Conservation (phyloP, 2,329 filamentous ascomycete genomes). For the Pestalotiopsis sp. region DNA sequence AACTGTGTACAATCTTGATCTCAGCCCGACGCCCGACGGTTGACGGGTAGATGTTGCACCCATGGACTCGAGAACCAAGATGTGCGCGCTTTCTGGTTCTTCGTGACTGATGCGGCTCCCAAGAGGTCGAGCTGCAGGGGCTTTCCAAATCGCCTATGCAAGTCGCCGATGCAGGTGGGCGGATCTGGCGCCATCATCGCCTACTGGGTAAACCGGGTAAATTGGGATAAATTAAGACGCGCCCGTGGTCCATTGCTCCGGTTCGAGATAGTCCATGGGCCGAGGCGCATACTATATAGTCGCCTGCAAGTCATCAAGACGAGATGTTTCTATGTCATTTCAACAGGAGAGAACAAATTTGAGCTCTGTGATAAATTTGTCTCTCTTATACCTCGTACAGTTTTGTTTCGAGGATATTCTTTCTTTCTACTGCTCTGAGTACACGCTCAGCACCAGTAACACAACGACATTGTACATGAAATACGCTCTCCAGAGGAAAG, state of each 20-base stretch:
- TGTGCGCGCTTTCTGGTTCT: no score
- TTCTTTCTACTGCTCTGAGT: conserved; percentile 26
- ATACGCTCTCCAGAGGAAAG: no score
- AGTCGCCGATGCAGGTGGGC: not conserved
- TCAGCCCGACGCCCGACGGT: no score
- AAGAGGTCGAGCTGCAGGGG: not conserved
- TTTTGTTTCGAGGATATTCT: no score
- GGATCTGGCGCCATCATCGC: not conserved
- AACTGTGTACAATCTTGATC: no score
- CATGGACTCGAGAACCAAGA: no score
- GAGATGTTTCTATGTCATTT: no score
- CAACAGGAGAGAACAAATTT: no score
- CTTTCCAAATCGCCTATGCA: not conserved
- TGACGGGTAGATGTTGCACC: no score
- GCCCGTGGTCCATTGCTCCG: conserved; percentile 13
- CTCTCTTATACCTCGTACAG: not conserved
- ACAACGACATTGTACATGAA: not conserved
- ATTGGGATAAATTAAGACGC: conserved; percentile 17
- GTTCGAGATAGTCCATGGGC: not conserved
- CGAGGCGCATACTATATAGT: not conserved
- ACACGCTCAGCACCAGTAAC: conserved; percentile 23
- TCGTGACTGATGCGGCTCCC: no score
- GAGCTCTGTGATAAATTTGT: not conserved
- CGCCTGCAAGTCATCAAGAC: no score
- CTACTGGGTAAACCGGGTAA: conserved; percentile 18